Evolutionary conservation across 768 basidiomycete species (phyloP), one percentile per base, ranked within the genome.

Genomic region (Vishniacozyma victoriae): DNA sequence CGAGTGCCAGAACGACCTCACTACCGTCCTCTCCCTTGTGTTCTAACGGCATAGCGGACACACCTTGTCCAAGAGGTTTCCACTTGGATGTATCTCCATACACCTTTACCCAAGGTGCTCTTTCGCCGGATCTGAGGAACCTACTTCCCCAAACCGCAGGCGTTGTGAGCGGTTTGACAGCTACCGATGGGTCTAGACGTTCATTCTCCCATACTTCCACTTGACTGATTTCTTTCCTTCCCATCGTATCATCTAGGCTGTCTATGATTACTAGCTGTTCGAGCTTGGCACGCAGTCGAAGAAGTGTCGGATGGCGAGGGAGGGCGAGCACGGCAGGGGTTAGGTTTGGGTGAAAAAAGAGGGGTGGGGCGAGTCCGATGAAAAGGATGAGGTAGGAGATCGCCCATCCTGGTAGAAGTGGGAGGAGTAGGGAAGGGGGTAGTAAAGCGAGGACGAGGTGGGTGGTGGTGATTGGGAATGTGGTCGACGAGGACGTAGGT

Each of bases 131-230:
- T 46, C 65, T 37, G 5, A 67, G 47, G 41, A 44, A 43, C 22
- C 40, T 38, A 15, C 43, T 37, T 24, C 48, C 23, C 59, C 56
- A 65, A 14, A 46, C 29, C 5, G 44, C 12, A 19, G 22, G n/a
- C 3, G 45, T 19, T 14, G 41, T 18, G 13, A 20, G 11, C 16
- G 44, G 25, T 35, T 50, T 54, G 16, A 41, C 35, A 5, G 41
- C 48, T 14, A 57, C 49, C 3, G 54, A 40, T 1, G 70, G 66
- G 41, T 72, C 70, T 20, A 72, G 38, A n/a, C 70, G 50, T 44
- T 72, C 61, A 40, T 69, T 67, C 48, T 72, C 70, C 65, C 65
- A 69, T 36, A 72, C 70, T 41, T 69, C 53, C 5, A 72, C 70
- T 29, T 55, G 49, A 3, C 45, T 18, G 9, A 72, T 56, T 18